Evolutionary conservation across 805 yeast genomes (phyloP), one percentile per base, ranked within the genome.

Genomic region (Kazachstania psychrophila): DNA sequence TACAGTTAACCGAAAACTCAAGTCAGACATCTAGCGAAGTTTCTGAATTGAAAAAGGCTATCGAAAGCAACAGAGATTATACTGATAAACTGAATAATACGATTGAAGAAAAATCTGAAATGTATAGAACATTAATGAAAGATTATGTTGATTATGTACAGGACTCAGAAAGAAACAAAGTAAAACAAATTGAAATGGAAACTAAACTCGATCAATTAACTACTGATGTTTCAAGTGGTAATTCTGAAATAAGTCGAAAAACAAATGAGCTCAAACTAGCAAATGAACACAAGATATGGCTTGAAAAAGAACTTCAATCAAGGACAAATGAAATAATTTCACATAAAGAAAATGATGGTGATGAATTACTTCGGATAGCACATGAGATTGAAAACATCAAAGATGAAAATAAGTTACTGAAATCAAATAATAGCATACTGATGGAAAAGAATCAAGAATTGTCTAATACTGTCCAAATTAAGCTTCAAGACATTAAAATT

Each of bases 401-500:
- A 33, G 23, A 33, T 29, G 41, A 40, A 23, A 34, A 30, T 17
- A 18, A 31, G n/a, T 17, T 27, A 13, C 18, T 32, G 7, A 29
- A 35, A 11, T 29, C 50, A 10, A 51, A 48, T 26, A 47, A 44
- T 26, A 64, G 64, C 7, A 49, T 52, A 13, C 41, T 71, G 12
- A 37, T 54, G 3, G 52, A 56, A 3, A 61, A 68, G 25, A 51
- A 66, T 25, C 53, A 60, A 3, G 65, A 65, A 2, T 46, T 64
- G 4, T 55, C 69, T 1, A 40, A 56, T 6, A 59, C 59, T 32
- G 52, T 69, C 44, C 70, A 77, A 41, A 56, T 63, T 33, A 49
- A 73, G 5, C 52, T 72, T 19, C 45, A 64, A 2, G 64, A 72
- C 37, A 54, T 75, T 18, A 72, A 71, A 44, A 60, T 66, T 4